Evolutionary conservation across 495 filamentous ascomycete genomes (phyloP).

Genomic region (Neohortaea acidophila): DNA sequence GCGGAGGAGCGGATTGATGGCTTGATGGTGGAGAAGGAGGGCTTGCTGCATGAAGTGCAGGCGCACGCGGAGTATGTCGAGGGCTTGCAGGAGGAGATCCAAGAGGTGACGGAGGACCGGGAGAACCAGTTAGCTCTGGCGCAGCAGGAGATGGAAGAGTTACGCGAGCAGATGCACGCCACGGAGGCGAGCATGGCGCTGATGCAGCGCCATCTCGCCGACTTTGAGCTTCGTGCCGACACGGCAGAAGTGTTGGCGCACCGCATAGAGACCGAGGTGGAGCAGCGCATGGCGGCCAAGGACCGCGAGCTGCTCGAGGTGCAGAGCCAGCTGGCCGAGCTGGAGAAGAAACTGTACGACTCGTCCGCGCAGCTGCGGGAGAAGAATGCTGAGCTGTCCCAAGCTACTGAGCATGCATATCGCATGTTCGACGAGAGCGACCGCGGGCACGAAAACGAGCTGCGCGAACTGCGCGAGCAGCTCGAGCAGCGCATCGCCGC

Average conservation of each 20-base stretch:
- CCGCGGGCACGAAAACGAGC: no score
- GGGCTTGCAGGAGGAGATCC: not conserved
- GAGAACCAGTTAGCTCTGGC: no score
- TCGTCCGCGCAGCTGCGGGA: not conserved
- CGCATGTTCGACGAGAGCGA: no score
- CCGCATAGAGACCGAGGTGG: conserved; percentile 5
- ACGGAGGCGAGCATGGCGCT: no score
- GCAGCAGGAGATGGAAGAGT: no score
- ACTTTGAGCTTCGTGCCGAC: no score
- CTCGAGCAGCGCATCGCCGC: not conserved
- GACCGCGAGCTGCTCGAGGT: conserved; percentile 25
- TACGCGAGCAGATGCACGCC: no score
- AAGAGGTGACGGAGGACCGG: not conserved
- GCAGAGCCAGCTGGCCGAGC: conserved; percentile 46
- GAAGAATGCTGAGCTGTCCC: conserved; percentile 2
- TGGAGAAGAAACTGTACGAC: conserved; percentile 23
- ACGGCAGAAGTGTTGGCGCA: no score
- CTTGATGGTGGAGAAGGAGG: conserved; percentile 13
- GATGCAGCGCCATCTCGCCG: no score
- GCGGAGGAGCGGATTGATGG: conserved; percentile 13
- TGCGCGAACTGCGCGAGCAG: no score
- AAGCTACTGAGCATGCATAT: no score
- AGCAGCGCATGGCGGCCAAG: conserved; percentile 15
- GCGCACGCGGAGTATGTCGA: conserved; percentile 4
- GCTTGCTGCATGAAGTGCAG: no score